Base-by-base conservation (phyloP, 257 asterid species). In the Ilex aquifolium region DNA sequence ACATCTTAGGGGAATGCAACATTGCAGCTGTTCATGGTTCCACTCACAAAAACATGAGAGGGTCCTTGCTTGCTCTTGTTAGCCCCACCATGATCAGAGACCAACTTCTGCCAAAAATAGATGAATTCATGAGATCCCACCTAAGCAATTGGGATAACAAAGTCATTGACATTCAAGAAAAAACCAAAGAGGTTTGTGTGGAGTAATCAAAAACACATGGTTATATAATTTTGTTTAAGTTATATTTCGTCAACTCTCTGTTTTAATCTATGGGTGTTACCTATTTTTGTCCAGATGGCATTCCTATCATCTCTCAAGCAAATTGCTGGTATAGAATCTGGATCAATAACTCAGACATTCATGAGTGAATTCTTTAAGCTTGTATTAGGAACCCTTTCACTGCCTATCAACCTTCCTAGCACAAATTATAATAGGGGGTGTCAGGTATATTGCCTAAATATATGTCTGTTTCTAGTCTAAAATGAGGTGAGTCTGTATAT, bases 321-420 rank as follows among this genome's bases (percentile, higher is more conserved):
- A 71, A 93, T 93, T 65, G 97, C 96, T 29, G 88, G 95, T 69
- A 65, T 65, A 17, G 95, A 93, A 84, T 86, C 96, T 5, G 62
- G 71, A 65, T 59, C 85, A 17, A 79, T 93, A 72, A 82, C 88
- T 31, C 72, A 77, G 69, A 76, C 72, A 42, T 93, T 93, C 78
- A 86, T 88, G 95, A 90, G 95, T 15, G 97, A 88, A 60, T 93
- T 93, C 80, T 93, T 87, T 53, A 93, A 85, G 70, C 76, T 93
- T 6, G 97, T 90, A 9, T n/a, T 93, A 7, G 99, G 99, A 62
- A 90, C 97, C 49, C 95, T 93, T 50, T 93, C 99, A 6, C 79
- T 93, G 44, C 99, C 99, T 5, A 86, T 93, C 63, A 93, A 88
- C 77, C 87, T 93, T 64, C 99, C 96, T 21, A 73, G 72, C 46